Evolutionary conservation across 73 alveolate genomes (phyloP).

Genomic region (Loxodes magnus): DNA sequence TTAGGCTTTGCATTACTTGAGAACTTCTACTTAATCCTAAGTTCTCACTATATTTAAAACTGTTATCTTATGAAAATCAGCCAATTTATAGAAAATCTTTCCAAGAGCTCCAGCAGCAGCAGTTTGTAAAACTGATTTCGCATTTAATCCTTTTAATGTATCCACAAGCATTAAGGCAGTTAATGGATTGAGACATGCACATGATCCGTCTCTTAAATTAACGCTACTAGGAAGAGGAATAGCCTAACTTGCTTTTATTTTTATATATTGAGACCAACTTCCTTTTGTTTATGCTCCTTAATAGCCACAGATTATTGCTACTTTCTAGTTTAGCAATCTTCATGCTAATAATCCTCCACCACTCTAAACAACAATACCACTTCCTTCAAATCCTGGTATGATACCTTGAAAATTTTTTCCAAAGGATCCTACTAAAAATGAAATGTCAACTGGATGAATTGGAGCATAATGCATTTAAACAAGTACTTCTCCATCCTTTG

Average conservation of each 20-base stretch:
- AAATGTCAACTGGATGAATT: conserved; percentile 67
- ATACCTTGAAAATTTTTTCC: conserved; percentile 31
- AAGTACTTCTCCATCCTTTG: conserved; percentile 60
- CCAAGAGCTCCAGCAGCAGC: conserved; percentile 78
- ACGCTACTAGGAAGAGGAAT: conserved; percentile 1
- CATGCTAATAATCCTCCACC: conserved; percentile 87
- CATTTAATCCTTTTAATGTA: conserved; percentile 5
- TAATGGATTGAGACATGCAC: conserved; percentile 10
- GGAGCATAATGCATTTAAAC: conserved; percentile 70
- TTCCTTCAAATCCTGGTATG: conserved; percentile 61
- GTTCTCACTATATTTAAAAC: conserved; percentile 67
- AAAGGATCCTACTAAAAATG: conserved; percentile 47
- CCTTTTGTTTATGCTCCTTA: too few relatives aligned
- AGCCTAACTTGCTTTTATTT: conserved; percentile 39
- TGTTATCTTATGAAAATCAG: conserved; percentile 28
- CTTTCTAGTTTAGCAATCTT: conserved; percentile 66
- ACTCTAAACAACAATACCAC: conserved; percentile 54
- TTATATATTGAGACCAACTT: conserved; percentile 58
- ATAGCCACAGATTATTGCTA: too few relatives aligned
- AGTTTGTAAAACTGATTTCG: conserved; percentile 47
- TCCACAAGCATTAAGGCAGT: conserved; percentile 1
- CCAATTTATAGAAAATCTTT: conserved; percentile 45
- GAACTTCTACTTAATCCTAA: conserved; percentile 46
- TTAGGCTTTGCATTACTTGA: conserved; percentile 44
- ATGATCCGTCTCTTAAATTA: not conserved